Percentiles rank a stretch among this genome's conserved stretches.
These are phyloP conservation scores for Perkinsus marinus DNA, from an alignment of 169 alveolate genomes.

Conservation along the genomic window DNA sequence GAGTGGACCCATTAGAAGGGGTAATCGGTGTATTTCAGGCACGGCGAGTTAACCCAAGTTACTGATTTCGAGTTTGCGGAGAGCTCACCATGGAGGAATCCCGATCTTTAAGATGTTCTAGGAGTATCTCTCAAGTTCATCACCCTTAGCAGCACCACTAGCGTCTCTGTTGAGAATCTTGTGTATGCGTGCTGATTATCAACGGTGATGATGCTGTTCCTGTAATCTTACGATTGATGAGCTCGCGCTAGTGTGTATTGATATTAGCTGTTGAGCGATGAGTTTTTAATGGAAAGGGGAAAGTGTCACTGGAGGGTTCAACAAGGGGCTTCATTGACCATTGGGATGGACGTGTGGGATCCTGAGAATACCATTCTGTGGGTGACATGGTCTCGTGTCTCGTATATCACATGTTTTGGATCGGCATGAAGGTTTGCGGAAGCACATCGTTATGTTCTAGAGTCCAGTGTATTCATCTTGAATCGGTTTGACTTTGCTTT, in stretches of 20 bases:
- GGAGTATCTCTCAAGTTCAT: not conserved
- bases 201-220: not conserved
- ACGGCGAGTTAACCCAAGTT: not conserved
- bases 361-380: no score
- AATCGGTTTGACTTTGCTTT: no score
- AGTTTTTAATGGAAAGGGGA: not conserved
- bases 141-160: not conserved
- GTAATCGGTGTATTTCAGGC: not conserved
- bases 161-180: not conserved
- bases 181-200: not conserved
- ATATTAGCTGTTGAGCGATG: not conserved
- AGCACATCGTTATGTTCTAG: no score
- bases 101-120: constrained; percentile 21
- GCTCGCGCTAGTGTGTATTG: not conserved
- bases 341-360: no score
- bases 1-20: not conserved
- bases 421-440: no score
- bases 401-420: no score
- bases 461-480: no score
- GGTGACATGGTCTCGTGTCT: no score
- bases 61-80: constrained; percentile 29
- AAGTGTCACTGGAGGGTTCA: not conserved
- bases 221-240: not conserved
- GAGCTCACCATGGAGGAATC: constrained; percentile 35
- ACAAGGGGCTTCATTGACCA: no score